Base-by-base conservation (phyloP, 768 basidiomycete genomes). In the Amanita fuliginea region DNA sequence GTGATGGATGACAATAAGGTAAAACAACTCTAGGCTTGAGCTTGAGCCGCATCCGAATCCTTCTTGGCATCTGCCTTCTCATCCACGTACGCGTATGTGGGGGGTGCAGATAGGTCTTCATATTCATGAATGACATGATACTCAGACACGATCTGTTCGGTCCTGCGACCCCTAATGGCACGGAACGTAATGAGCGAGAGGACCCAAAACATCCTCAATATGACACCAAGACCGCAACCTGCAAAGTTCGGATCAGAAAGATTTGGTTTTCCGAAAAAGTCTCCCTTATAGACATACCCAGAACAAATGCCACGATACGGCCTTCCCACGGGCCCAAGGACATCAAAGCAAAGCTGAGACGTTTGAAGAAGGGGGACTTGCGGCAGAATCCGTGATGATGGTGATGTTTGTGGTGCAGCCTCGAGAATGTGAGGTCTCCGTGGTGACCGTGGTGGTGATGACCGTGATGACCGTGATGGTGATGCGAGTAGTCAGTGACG, bases 221-320 rank as follows among this genome's bases (percentile, higher is more conserved):
- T 74, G 39, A 89, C 87, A 48, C 88, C 88, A 46, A 89, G 76
- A 45, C 87, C 87, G 57, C 85, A 88, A n/a, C 86, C 86, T 87
- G 19, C 26, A 49, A 18, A n/a, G 41, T 13, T 19, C 7, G 33
- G 40, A 36, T 40, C 37, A 35, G 14, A n/a, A n/a, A n/a, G 42
- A 42, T 43, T 40, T 24, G n/a, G 40, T 43, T 35, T n/a, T 47
- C 24, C 39, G 16, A 18, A 24, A 18, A 24, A 42, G 32, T 34
- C 37, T n/a, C 33, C n/a, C 19, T 16, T 11, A 16, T 49, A 18
- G 32, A 57, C 63, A 46, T 46, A 71, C 87, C 88, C 14, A 91
- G 74, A 50, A 91, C 87, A 53, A 91, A 91, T 3, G 89, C 81
- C 13, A 91, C 81, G 8, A 80, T 79, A 44, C 86, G 73, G 45